Evolutionary conservation across 1,284 basidiomycete species (phyloP), one percentile per base, ranked within the genome.

Genomic region (Inonotus obliquus): DNA sequence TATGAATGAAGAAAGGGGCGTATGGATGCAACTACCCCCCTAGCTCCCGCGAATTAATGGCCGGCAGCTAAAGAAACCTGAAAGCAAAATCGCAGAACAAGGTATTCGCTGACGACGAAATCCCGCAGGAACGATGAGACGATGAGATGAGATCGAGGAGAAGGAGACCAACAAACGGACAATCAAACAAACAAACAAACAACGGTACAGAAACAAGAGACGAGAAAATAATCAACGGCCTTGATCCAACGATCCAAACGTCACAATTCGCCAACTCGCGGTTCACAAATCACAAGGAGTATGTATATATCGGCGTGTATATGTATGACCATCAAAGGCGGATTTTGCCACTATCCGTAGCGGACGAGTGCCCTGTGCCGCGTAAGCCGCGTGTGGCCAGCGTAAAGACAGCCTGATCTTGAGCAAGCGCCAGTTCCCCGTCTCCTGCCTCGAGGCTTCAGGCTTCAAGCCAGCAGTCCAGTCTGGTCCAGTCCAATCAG

Each of bases 281-380:
- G 32, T 32, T 32, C 32, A 9, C 32, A 9, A 9, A 4, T 32
- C 32, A 32, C 32, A 32, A 32, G 9, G 32, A 32, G 32, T 32
- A 9, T 4, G 32, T 32, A 32, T 32, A 23, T 35, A 17, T 21
- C 54, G 7, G 54, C 3, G 25, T 21, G 37, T 59, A 44, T 53
- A 59, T n/a, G n/a, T 59, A 52, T 52, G 23, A 21, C 58, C 58
- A 59, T 53, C 51, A 49, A 41, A 54, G 53, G 58, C 48, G 53
- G 35, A 49, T 21, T 17, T 35, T 45, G 51, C 35, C 58, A 59
- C 53, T 59, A 29, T 59, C 27, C 37, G 51, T 19, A 51, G 29
- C 17, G 25, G 23, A 39, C n/a, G n/a, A n/a, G n/a, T n/a, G n/a
- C n/a, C n/a, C n/a, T 29, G 49, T 25, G 38, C 38, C 38, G 32